Evolutionary conservation across 345 rosid species (phyloP), one percentile per base, ranked within the genome.

Genomic region (Salix dunnii): DNA sequence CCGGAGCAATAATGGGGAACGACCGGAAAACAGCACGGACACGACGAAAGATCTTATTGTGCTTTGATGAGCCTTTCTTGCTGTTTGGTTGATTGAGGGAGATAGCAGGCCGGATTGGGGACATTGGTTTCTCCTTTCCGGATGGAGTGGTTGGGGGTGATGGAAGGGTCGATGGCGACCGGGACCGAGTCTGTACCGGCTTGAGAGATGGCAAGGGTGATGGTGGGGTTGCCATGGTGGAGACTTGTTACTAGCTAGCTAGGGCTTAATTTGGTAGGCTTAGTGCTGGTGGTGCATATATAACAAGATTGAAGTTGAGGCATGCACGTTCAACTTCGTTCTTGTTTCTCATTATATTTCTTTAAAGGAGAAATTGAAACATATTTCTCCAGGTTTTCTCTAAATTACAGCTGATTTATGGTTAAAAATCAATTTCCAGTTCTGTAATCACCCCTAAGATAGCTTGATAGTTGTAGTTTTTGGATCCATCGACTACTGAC

Each of bases 1-100:
- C 31, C 0, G 93, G 87, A 2, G 81, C 77, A 30, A 90, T 89
- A 76, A 94, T 91, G 0, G 96, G 97, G 49, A 94, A 88, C 5
- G 98, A 90, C 25, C 89, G 87, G 84, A 92, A 89, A 11, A 86
- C 90, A 3, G 94, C 85, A 11, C 94, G 89, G 49, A 92, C 46
- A 1, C 84, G 85, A 3, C 89, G 78, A 63, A 90, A 80, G 2
- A 91, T 63, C 68, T 85, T 91, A 3, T 82, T 75, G 23, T 89
- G 77, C 76, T 65, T 90, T 0, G 82, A 85, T 4, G 77, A 62
- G 31, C 80, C 81, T 72, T 87, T 87, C 84, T 81, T 84, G 27
- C 65, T 77, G 12, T 87, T 28, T 0, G 94, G 88, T 73, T 89
- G 88, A 71, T 85, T 84, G 20, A 92, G 82, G 65, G 86, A 73